Evolutionary conservation across 306 rosid genomes (phyloP), one percentile per base, ranked within the genome.

Genomic region (Vicia villosa): DNA sequence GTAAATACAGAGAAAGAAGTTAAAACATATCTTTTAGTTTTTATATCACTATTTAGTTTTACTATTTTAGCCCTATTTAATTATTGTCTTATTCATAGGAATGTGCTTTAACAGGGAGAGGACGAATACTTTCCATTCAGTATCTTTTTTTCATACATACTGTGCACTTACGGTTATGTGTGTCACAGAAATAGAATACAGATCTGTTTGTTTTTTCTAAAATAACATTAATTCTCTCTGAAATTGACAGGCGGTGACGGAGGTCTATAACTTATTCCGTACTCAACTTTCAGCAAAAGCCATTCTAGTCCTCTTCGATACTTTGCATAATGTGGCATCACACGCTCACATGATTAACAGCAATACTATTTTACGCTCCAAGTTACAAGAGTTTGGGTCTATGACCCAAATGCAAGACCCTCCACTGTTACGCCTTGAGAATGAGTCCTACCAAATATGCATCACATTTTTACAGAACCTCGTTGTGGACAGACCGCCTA

Each of bases 341-440:
- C 96, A 91, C 47, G 95, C 99, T 65, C 95, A 91, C 82, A 81
- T 76, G 83, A 86, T 95, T 42, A 91, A 95, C 84, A 77, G 82
- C 78, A 74, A 88, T 61, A 26, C 66, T 59, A 46, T 75, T 38
- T 72, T 91, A 68, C 97, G 99, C 42, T 79, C 96, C 40, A 91
- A 84, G 88, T 87, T 95, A 51, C 96, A 78, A 79, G 99, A 95
- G 76, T 85, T 91, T 72, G 92, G 95, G 63, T 69, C 96, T 13
- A 49, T 87, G 81, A 83, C 99, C 37, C 99, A 95, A 83, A 95
- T 95, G 99, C 99, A 91, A 82, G 99, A 95, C 69, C 99, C 99
- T 43, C 99, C 99, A 10, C 75, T 95, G 61, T 78, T 91, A 68
- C 97, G 99, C 20, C 91, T 95, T 24, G 99, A 95, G 82, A 95